Evolutionary conservation across 2,329 filamentous ascomycete genomes (phyloP).

Genomic region (Pseudogymnoascus sp.): DNA sequence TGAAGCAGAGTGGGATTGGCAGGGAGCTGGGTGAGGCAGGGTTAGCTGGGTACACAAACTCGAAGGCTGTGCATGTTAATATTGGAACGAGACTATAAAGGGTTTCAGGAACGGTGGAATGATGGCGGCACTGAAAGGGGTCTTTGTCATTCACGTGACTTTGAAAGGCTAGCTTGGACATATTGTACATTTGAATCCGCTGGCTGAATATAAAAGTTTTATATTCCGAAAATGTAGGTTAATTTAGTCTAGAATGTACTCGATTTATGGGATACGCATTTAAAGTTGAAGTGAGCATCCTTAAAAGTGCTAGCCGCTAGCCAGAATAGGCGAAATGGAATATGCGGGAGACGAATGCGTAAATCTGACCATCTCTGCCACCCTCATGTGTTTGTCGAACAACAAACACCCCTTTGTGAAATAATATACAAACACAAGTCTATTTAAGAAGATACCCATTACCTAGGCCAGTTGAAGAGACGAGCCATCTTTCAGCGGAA

Average conservation of each 20-base stretch:
- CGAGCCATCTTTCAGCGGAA: neutral
- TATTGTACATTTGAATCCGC: neutral
- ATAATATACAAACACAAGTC: neutral
- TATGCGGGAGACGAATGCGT: neutral
- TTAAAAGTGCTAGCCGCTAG: neutral
- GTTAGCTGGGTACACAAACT: conserved; percentile 34
- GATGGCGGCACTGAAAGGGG: neutral
- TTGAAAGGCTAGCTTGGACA: neutral
- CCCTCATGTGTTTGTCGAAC: neutral
- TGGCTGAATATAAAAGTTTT: neutral
- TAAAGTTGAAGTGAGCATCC: neutral
- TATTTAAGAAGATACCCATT: neutral
- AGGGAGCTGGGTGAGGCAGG: conserved; percentile 39
- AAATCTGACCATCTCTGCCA: neutral
- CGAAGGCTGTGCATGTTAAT: conserved; percentile 34
- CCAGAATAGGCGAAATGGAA: neutral
- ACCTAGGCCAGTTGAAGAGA: neutral
- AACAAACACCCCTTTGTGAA: neutral
- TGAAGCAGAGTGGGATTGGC: conserved; percentile 53
- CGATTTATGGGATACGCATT: neutral
- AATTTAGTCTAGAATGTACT: neutral
- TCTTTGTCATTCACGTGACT: neutral
- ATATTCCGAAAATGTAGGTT: neutral
- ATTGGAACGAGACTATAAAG: conserved; percentile 22
- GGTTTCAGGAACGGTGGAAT: neutral